Conservation (phyloP, 208 protist species). For the Wallacemonas rigidus region DNA sequence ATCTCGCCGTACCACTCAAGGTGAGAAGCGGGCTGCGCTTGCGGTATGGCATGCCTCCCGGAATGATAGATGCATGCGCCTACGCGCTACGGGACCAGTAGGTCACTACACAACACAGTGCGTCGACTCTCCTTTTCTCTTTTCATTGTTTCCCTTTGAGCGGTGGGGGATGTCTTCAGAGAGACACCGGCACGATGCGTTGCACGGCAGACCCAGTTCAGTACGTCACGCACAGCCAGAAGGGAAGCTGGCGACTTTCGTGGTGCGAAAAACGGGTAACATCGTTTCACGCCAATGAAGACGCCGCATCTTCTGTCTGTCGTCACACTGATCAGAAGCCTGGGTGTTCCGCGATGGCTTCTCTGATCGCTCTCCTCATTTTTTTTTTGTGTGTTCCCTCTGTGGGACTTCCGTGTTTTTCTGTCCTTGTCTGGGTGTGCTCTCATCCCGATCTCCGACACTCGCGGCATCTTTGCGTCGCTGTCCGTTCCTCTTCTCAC, state of each 20-base stretch:
- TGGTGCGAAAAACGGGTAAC: constrained; percentile 15
- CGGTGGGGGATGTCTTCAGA: not conserved
- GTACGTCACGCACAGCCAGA: too few relatives aligned
- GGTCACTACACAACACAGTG: too few relatives aligned
- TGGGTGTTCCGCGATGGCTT: not conserved
- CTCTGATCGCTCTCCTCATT: not conserved
- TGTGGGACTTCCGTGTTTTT: not conserved
- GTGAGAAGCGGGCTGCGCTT: too few relatives aligned
- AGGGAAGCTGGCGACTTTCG: not conserved
- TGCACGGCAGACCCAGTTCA: not conserved
- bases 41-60: too few relatives aligned
- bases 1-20: too few relatives aligned
- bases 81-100: too few relatives aligned
- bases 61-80: too few relatives aligned
- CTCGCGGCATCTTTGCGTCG: too few relatives aligned
- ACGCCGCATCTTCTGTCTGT: not conserved
- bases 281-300: constrained; percentile 1
- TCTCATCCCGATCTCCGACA: too few relatives aligned
- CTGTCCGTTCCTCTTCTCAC: constrained; percentile 9
- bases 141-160: too few relatives aligned
- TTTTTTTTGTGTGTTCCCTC: constrained; percentile 6
- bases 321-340: not conserved
- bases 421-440: constrained; percentile 9
- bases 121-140: too few relatives aligned
- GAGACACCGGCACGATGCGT: constrained; percentile 2